These are phyloP conservation scores for Kokia cookei DNA, from an alignment of 441 rosid genomes.

Conservation along the genomic window DNA sequence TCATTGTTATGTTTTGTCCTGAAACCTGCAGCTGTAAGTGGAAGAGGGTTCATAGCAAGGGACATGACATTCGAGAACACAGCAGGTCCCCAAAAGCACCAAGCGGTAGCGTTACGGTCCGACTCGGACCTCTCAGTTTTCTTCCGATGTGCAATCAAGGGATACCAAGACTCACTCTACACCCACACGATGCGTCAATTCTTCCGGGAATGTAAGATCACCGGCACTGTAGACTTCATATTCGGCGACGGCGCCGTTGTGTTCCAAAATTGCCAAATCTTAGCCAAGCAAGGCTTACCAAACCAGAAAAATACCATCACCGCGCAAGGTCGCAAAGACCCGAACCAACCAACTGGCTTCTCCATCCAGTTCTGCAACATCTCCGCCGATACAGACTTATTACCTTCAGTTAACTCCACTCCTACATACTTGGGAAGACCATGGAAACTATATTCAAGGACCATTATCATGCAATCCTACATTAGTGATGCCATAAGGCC, in stretches of 20 bases:
- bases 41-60: conserved; percentile 79
- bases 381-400: conserved; percentile 56
- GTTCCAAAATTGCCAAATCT: conserved; percentile 52
- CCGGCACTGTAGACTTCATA: conserved; percentile 62
- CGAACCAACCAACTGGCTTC: conserved; percentile 52
- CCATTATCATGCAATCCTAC: conserved; percentile 59
- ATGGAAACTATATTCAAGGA: conserved; percentile 79
- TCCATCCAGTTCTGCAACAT: conserved; percentile 83
- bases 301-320: conserved; percentile 59
- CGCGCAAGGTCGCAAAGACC: conserved; percentile 59
- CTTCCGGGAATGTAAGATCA: conserved; percentile 65
- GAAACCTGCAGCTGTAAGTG: conserved; percentile 63
- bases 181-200: conserved; percentile 90
- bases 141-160: conserved; percentile 52
- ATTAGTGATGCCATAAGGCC: conserved; percentile 50
- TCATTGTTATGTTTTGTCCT: not conserved
- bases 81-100: conserved; percentile 76
- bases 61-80: conserved; percentile 85
- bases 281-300: conserved; percentile 33
- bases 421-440: conserved; percentile 77
- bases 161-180: conserved; percentile 87
- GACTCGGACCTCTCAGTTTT: conserved; percentile 74
- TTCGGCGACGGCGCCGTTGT: conserved; percentile 53
- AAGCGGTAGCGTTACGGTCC: conserved; percentile 71
- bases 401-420: conserved; percentile 44